Evolutionary conservation across 176 grass and related monocot species (phyloP).

Genomic region (Oryza brachyantha): DNA sequence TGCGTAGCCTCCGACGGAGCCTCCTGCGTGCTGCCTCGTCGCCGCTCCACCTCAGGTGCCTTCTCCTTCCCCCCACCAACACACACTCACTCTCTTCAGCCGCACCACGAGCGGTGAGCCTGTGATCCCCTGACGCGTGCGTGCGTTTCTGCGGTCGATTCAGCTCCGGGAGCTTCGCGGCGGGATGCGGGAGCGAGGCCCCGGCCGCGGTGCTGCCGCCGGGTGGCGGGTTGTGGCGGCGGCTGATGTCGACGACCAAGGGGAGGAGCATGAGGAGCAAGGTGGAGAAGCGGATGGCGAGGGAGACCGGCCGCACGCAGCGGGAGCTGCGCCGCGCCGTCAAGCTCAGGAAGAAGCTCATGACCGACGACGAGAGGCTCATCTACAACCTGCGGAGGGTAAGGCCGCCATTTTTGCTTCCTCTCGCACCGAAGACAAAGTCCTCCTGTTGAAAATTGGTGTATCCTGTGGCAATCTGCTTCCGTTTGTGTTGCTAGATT

Average conservation of each 20-base stretch:
- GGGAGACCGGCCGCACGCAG: slow-evolving; percentile 87
- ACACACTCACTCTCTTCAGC: no score
- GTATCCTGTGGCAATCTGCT: background rate
- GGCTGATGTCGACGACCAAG: slow-evolving; percentile 79
- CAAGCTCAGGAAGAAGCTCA: slow-evolving; percentile 93
- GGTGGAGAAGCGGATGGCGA: slow-evolving; percentile 89
- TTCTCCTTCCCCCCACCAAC: background rate
- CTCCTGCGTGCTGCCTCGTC: slow-evolving; percentile 19
- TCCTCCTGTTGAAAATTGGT: background rate
- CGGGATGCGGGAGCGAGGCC: background rate
- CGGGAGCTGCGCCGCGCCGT: slow-evolving; percentile 79
- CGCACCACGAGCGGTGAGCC: background rate
- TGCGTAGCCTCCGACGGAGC: slow-evolving; percentile 13
- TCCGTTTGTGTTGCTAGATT: background rate
- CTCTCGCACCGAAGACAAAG: no score
- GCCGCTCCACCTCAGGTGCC: slow-evolving; percentile 33
- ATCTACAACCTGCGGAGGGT: slow-evolving; percentile 89
- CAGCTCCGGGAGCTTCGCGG: slow-evolving; percentile 12
- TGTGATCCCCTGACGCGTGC: background rate
- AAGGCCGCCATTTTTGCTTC: background rate
- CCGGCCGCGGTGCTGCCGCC: background rate
- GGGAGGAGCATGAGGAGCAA: slow-evolving; percentile 93
- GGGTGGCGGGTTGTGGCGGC: background rate
- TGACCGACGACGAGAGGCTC: slow-evolving; percentile 92
- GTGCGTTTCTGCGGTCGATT: background rate